Conservation (phyloP, 352 stramenopile species). For the Thraustotheca clavata region DNA sequence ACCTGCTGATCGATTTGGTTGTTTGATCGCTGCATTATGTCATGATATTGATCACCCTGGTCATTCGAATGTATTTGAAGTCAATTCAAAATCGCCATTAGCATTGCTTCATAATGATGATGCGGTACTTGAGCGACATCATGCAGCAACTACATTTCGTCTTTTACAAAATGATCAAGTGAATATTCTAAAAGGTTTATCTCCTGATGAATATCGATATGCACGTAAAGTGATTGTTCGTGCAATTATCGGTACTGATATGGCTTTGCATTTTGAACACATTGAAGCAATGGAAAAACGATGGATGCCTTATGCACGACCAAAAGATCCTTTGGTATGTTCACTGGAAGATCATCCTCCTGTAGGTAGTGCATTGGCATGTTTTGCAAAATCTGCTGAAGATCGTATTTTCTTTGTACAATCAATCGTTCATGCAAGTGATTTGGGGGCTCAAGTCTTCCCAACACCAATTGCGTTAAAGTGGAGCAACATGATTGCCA, state of each 20-base stretch:
- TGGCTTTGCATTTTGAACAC: conserved; percentile 85
- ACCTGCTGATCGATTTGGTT: conserved; percentile 75
- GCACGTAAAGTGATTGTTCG: conserved; percentile 84
- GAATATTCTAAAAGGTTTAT: conserved; percentile 78
- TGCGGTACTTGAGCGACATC: conserved; percentile 84
- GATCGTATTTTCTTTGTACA: conserved; percentile 82
- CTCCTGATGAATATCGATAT: conserved; percentile 57
- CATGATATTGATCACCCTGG: conserved; percentile 89
- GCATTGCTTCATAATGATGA: conserved; percentile 85
- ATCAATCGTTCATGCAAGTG: conserved; percentile 77
- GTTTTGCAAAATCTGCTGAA: conserved; percentile 30
- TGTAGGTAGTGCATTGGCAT: conserved; percentile 21
- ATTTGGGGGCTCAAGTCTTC: conserved; percentile 80
- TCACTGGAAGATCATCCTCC: too few species aligned
- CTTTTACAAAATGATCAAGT: conserved; percentile 77
- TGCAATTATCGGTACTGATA: conserved; percentile 85
- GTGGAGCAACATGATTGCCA: conserved; percentile 87
- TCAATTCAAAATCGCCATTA: conserved; percentile 63
- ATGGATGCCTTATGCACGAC: conserved; percentile 35
- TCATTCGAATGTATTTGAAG: conserved; percentile 85
- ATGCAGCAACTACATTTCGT: conserved; percentile 80
- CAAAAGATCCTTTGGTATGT: conserved; percentile 43
- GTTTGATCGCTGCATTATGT: conserved; percentile 77
- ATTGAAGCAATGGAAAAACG: conserved; percentile 65
- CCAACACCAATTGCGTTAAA: conserved; percentile 81